Base-by-base conservation (phyloP, 257 asterid genomes). In the Vinca minor region DNA sequence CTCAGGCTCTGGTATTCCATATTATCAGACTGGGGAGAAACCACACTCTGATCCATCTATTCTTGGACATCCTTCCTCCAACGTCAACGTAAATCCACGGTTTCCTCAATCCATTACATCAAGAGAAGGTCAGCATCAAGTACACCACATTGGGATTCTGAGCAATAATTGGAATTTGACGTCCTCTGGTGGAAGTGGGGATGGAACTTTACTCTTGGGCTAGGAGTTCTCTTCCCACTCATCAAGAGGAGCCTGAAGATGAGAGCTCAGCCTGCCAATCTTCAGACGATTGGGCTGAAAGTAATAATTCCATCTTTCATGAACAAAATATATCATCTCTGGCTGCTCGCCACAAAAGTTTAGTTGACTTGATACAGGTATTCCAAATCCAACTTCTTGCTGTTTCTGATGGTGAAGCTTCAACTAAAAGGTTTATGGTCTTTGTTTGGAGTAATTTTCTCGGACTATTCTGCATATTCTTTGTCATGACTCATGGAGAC, bases 291-390 rank as follows among this genome's bases (percentile, higher is more conserved):
- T 59, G 70, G 69, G 76, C 69, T 47, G 78, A 74, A 54, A 76
- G 62, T 69, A 66, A 71, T 69, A 25, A 52, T 57, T n/a, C 70
- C 46, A 58, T 66, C 63, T 28, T 76, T 71, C 64, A 68, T 48
- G 82, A 71, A 35, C 81, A 78, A 66, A 74, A 58, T 44, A 23
- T 68, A 26, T 53, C 75, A 59, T 78, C 83, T 41, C 73, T 71
- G 58, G 50, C 74, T 59, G 86, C 82, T 47, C 95, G 74, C 59
- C 91, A 79, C 69, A 89, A 80, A 73, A 89, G 85, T 78, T 72
- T 87, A 66, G 94, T 81, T 70, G 89, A 80, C 78, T 79, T 84
- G 59, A 83, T 83, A 68, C 95, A 89, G 94, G 96, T 89, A 83
- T 35, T 56, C 58, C 46, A 14, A 21, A 28, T 31, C 17, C 48